phyloP scores from a whole-genome alignment of 805 yeast species.

The Kluyveromyces siamensis region DNA sequence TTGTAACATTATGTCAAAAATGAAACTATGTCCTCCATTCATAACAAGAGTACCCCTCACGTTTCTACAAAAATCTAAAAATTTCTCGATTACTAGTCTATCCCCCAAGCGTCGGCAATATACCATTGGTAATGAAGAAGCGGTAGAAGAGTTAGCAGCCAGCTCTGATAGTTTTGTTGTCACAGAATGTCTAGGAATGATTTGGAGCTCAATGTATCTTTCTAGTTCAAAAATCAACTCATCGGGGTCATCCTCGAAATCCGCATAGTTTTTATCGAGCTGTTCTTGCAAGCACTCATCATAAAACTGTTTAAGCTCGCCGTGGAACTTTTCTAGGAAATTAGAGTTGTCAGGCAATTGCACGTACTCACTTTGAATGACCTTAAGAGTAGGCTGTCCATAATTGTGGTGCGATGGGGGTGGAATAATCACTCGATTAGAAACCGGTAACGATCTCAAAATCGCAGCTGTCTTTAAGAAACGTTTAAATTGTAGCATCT shows the following conservation, averaged over 20 bases:
- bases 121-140: conserved; percentile 3
- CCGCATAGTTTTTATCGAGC: conserved; percentile 28
- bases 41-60: conserved; percentile 36
- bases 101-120: conserved; percentile 12
- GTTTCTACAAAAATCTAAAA: conserved; percentile 32
- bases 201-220: conserved; percentile 28
- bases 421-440: conserved; percentile 16
- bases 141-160: neutral
- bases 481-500: neutral
- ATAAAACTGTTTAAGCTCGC: conserved; percentile 27
- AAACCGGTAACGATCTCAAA: conserved; percentile 9
- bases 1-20: conserved; percentile 47
- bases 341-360: conserved; percentile 48
- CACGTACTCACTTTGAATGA: conserved; percentile 25
- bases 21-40: conserved; percentile 52
- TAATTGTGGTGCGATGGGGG: conserved; percentile 12
- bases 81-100: conserved; percentile 19
- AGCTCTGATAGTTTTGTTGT: neutral
- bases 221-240: conserved; percentile 34
- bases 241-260: conserved; percentile 32
- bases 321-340: conserved; percentile 41
- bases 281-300: conserved; percentile 13
- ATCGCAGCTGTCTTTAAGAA: neutral
- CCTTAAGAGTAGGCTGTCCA: conserved; percentile 6
- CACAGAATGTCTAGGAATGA: conserved; percentile 16